Evolutionary conservation across 371 early-diverging fungal species (phyloP).

Genomic region (Sporodiniella umbellata): DNA sequence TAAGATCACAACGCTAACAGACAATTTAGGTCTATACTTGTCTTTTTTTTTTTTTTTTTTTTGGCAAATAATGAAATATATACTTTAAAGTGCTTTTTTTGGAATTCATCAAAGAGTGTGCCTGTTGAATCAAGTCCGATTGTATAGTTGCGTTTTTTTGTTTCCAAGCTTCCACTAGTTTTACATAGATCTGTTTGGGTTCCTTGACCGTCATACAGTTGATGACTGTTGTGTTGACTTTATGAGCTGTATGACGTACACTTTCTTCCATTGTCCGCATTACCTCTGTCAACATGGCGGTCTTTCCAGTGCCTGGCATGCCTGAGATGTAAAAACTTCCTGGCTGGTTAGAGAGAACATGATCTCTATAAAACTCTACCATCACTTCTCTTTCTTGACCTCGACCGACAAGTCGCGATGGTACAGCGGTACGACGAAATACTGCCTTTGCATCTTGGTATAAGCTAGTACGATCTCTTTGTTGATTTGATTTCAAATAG

Average conservation of each 20-base stretch:
- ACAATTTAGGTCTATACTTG: not conserved
- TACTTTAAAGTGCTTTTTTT: slow-evolving; percentile 44
- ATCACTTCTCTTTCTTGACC: slow-evolving; percentile 61
- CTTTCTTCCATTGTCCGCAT: slow-evolving; percentile 39
- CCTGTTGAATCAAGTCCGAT: slow-evolving; percentile 31
- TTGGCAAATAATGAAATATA: too few relatives aligned
- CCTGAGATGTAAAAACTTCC: slow-evolving; percentile 89
- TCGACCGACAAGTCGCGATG: slow-evolving; percentile 73
- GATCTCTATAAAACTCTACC: slow-evolving; percentile 48
- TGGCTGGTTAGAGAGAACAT: slow-evolving; percentile 35
- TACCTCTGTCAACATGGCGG: slow-evolving; percentile 75
- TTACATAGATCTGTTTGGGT: slow-evolving; percentile 66
- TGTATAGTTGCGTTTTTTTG: slow-evolving; percentile 12
- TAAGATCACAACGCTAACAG: slow-evolving; percentile 69
- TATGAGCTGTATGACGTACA: slow-evolving; percentile 21
- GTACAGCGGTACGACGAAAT: slow-evolving; percentile 62
- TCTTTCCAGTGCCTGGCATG: slow-evolving; percentile 94
- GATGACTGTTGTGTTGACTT: slow-evolving; percentile 55
- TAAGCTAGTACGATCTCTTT: slow-evolving; percentile 2
- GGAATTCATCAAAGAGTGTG: slow-evolving; percentile 29
- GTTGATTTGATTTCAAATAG: not conserved
- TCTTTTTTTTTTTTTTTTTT: slow-evolving; percentile 6
- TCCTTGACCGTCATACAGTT: slow-evolving; percentile 87
- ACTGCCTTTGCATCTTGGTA: slow-evolving; percentile 45
- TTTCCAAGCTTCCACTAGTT: slow-evolving; percentile 54